These are phyloP conservation scores for Chlamydomonas schloesseri DNA, from an alignment of 139 green algal genomes.

Conservation along the genomic window DNA sequence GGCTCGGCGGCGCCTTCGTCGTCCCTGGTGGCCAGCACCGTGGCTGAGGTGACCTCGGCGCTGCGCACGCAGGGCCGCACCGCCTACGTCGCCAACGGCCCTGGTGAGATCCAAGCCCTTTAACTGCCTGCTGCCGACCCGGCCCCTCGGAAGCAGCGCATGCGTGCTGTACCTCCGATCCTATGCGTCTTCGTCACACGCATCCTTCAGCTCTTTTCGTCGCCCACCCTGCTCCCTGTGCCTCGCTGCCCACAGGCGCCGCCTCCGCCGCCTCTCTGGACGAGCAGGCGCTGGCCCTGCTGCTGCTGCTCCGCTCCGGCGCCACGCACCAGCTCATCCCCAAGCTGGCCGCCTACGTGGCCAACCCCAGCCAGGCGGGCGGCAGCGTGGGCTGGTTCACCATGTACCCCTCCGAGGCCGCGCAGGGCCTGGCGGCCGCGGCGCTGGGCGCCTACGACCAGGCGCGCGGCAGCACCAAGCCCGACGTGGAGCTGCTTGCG, in stretches of 20 bases:
- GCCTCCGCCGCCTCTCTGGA: background rate
- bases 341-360: slow-evolving; percentile 50
- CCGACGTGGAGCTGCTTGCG: slow-evolving; percentile 25
- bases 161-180: too few relatives aligned
- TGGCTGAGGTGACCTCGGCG: slow-evolving; percentile 18
- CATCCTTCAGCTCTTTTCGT: too few relatives aligned
- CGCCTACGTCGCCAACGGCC: slow-evolving; percentile 58
- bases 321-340: slow-evolving; percentile 28
- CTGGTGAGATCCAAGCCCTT: too few relatives aligned
- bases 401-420: background rate
- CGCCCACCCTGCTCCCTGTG: too few relatives aligned
- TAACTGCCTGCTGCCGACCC: too few relatives aligned
- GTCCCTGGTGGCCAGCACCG: background rate
- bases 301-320: slow-evolving; percentile 39
- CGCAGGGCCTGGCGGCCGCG: slow-evolving; percentile 15
- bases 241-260: background rate
- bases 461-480: slow-evolving; percentile 26
- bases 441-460: slow-evolving; percentile 63
- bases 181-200: too few relatives aligned
- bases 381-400: background rate
- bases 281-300: slow-evolving; percentile 45
- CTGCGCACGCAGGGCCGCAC: slow-evolving; percentile 59
- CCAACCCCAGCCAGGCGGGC: background rate
- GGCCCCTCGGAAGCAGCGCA: too few relatives aligned
- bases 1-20: background rate